Percentiles rank a stretch among this genome's conserved stretches.
Conservation (phyloP, 177 flowering plant genomes). For the Vitis hybrid region DNA sequence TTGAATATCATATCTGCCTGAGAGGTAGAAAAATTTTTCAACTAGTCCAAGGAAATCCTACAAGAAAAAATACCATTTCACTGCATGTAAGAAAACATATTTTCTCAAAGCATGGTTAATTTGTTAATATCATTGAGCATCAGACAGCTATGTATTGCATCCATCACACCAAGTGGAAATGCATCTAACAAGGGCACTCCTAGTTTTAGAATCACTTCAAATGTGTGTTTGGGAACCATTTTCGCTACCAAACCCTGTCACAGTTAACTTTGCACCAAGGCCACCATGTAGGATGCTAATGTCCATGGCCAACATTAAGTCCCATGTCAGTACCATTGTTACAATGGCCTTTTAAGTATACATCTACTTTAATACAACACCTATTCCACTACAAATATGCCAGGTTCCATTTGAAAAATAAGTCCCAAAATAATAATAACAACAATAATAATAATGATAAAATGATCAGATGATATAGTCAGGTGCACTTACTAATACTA, state of each 20-base stretch:
- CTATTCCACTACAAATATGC: too few species aligned
- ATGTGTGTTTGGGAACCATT: too few species aligned
- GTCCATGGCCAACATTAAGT: too few species aligned
- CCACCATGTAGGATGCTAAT: too few species aligned
- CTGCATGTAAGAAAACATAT: not conserved
- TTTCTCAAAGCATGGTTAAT: not conserved
- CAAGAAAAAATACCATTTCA: conserved; percentile 12
- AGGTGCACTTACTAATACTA: conserved; percentile 56
- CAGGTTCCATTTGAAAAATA: not conserved
- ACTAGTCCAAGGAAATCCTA: conserved; percentile 96
- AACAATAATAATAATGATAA: not conserved
- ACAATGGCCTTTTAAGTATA: too few species aligned
- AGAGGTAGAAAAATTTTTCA: conserved; percentile 88
- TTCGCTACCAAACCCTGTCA: too few species aligned
- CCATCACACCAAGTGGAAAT: too few species aligned
- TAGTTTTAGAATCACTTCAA: too few species aligned
- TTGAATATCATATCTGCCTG: conserved; percentile 85
- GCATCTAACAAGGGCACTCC: too few species aligned
- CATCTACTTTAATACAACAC: too few species aligned
- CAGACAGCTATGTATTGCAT: not conserved
- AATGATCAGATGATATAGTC: not conserved
- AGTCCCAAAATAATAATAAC: not conserved
- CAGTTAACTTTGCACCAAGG: too few species aligned
- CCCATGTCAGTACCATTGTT: too few species aligned
- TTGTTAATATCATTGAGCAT: not conserved